phyloP scores from a whole-genome alignment of 2,329 filamentous ascomycete species.

The Ophiostoma triangulosporum region DNA sequence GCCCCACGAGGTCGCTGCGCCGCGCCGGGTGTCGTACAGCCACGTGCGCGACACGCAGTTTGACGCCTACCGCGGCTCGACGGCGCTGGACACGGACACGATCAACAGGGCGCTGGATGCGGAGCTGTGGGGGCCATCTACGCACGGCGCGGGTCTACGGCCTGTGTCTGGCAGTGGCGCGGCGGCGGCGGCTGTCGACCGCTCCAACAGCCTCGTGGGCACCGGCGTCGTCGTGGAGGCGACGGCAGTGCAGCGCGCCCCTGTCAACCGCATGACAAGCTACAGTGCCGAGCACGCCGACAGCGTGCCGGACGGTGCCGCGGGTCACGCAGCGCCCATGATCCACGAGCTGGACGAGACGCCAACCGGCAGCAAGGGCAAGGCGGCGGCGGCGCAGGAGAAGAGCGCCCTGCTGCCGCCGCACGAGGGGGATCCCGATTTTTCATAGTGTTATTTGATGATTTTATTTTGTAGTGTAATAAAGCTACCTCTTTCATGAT shows the following conservation, averaged over 20 bases:
- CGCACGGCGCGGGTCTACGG: background rate
- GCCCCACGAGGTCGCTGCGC: too few relatives aligned
- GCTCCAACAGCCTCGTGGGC: constrained; percentile 18
- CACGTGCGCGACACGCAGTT: constrained; percentile 19
- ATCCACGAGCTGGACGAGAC: constrained; percentile 19
- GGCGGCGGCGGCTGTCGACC: constrained; percentile 8
- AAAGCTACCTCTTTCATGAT: background rate
- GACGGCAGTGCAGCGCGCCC: constrained; percentile 10
- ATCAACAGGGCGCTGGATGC: constrained; percentile 21
- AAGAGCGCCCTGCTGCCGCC: background rate
- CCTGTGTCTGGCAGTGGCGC: background rate
- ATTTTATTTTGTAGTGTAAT: too few relatives aligned
- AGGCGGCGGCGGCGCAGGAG: background rate
- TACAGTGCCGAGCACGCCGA: constrained; percentile 24
- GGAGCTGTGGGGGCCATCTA: constrained; percentile 21
- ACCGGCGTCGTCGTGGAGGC: constrained; percentile 13
- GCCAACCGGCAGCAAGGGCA: constrained; percentile 1
- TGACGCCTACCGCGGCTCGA: constrained; percentile 14
- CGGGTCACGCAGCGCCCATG: background rate
- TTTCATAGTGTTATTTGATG: too few relatives aligned
- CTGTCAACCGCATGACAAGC: constrained; percentile 20
- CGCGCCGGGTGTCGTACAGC: constrained; percentile 15
- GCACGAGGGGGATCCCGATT: background rate
- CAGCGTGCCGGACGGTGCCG: background rate
- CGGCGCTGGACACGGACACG: constrained; percentile 15